A percentile compares a stretch with the other conserved stretches of the same genome.
Conservation (phyloP, 2,329 filamentous ascomycete genomes). For the Pseudogymnoascus sp. region DNA sequence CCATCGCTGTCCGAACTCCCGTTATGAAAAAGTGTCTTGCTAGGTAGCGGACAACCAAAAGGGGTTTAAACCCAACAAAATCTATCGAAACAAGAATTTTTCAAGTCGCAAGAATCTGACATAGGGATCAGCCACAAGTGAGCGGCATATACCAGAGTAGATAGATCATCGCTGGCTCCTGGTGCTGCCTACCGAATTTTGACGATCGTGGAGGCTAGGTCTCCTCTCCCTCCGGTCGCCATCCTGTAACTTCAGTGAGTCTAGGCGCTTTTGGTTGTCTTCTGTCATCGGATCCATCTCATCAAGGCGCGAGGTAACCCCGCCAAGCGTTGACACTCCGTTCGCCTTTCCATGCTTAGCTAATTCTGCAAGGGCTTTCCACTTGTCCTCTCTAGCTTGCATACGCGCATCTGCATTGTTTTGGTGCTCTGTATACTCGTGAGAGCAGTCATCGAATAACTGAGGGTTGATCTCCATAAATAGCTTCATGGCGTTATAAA, state of each 20-base stretch:
- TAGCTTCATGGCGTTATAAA: conserved; percentile 99
- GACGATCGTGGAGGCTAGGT: conserved; percentile 49
- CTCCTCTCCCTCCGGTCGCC: conserved; percentile 54
- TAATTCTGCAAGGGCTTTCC: conserved; percentile 77
- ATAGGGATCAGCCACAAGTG: background rate
- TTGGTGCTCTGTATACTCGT: conserved; percentile 95
- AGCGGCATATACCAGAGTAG: background rate
- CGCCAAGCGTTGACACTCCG: conserved; percentile 31
- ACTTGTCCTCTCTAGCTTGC: conserved; percentile 73
- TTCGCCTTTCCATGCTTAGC: conserved; percentile 60
- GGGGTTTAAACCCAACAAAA: background rate
- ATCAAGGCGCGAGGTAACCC: conserved; percentile 49
- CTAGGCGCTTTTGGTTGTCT: conserved; percentile 78
- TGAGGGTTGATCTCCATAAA: conserved; percentile 99
- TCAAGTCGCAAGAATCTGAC: conserved; percentile 6
- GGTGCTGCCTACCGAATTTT: conserved; percentile 47
- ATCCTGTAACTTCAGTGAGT: conserved; percentile 86
- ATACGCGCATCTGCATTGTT: conserved; percentile 84
- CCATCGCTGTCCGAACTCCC: conserved; percentile 3
- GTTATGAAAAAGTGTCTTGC: background rate
- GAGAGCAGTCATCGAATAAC: conserved; percentile 96
- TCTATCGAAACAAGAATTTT: conserved; percentile 9
- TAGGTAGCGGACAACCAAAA: conserved; percentile 6
- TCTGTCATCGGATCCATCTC: conserved; percentile 74
- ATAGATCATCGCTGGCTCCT: conserved; percentile 30